Conservation (phyloP, 164 flowering plant genomes). For the Magnolia sinica region DNA sequence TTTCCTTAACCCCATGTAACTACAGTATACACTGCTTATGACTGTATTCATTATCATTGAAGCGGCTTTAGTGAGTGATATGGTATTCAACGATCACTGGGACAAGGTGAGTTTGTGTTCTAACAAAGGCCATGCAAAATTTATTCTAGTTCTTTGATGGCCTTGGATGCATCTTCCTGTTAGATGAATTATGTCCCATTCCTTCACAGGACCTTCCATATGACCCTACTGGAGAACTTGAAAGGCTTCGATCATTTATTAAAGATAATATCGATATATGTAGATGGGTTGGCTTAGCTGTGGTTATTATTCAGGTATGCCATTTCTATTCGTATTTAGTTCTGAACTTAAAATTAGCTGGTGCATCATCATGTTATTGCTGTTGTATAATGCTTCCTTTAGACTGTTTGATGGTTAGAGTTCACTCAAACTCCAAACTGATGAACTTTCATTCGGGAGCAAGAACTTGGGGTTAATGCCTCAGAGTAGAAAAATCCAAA, state of each 20-base stretch:
- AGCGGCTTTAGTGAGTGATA: slow-evolving; percentile 57
- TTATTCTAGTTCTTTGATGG: neutral
- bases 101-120: slow-evolving; percentile 44
- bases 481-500: neutral
- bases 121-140: neutral
- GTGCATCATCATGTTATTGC: neutral
- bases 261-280: slow-evolving; percentile 52
- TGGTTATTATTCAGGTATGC: slow-evolving; percentile 61
- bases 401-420: neutral
- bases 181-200: neutral
- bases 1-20: slow-evolving; percentile 34
- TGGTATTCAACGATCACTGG: slow-evolving; percentile 67
- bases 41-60: slow-evolving; percentile 50
- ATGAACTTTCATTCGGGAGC: neutral
- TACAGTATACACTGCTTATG: slow-evolving; percentile 53
- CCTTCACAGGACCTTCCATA: slow-evolving; percentile 62
- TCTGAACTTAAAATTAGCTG: neutral
- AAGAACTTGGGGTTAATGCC: neutral
- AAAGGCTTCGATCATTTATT: slow-evolving; percentile 47
- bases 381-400: neutral
- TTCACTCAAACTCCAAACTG: neutral
- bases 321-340: neutral
- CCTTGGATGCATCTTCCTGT: neutral
- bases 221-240: slow-evolving; percentile 83
- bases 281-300: slow-evolving; percentile 64